Conservation (phyloP, 495 filamentous ascomycete genomes). For the Aspergillus coremiiformis region DNA sequence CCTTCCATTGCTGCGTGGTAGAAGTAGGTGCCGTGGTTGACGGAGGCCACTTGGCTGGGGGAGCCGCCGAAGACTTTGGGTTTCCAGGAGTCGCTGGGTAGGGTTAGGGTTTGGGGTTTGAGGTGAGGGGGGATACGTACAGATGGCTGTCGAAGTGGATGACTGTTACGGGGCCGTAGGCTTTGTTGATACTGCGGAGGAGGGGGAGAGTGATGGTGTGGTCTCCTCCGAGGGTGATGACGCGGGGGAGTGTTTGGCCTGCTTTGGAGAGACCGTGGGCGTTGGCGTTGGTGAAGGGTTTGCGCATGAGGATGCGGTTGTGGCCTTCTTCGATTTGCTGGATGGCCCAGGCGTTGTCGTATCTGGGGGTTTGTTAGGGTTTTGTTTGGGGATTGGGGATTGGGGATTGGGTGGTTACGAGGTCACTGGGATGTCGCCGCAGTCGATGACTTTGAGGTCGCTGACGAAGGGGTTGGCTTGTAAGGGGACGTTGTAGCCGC, state of each 20-base stretch:
- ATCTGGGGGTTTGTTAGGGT: conserved; percentile 17
- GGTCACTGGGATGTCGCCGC: conserved; percentile 68
- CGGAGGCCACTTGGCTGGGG: conserved; percentile 53
- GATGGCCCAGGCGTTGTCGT: conserved; percentile 69
- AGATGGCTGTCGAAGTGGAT: conserved; percentile 71
- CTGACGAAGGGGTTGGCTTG: conserved; percentile 55
- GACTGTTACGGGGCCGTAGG: conserved; percentile 60
- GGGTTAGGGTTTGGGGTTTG: too few species aligned
- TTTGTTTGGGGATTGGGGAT: not conserved
- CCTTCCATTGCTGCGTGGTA: conserved; percentile 64
- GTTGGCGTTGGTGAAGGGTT: conserved; percentile 40
- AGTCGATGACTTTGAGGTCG: conserved; percentile 64
- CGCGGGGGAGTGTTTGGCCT: conserved; percentile 50
- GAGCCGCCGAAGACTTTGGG: conserved; percentile 66
- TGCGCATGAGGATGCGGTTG: conserved; percentile 46
- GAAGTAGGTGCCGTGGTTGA: conserved; percentile 86
- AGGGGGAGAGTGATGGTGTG: conserved; percentile 58
- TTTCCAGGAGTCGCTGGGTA: conserved; percentile 50
- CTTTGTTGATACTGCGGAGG: conserved; percentile 56
- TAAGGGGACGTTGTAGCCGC: conserved; percentile 57
- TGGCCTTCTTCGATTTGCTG: conserved; percentile 65
- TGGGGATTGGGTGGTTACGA: conserved; percentile 34
- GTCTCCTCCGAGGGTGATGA: conserved; percentile 65
- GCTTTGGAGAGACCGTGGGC: conserved; percentile 43
- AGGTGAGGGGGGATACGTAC: conserved; percentile 18